phyloP scores from a whole-genome alignment of 768 basidiomycete genomes.

The Rhizopogon sp. region DNA sequence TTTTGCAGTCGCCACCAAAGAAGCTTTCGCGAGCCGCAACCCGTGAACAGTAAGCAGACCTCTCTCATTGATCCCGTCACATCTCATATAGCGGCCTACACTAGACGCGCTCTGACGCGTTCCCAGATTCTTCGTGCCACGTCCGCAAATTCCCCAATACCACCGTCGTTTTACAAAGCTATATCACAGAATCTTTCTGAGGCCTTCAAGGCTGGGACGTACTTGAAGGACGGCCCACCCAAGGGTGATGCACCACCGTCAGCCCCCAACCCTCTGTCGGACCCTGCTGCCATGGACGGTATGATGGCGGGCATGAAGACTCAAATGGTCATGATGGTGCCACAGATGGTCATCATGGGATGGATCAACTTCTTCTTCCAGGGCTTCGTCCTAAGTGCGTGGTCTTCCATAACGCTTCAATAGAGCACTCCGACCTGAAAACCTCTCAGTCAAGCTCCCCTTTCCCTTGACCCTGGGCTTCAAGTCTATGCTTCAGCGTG shows the following conservation, averaged over 20 bases:
- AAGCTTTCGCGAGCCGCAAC: slow-evolving; percentile 71
- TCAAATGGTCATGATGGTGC: slow-evolving; percentile 99
- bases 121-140: slow-evolving; percentile 83
- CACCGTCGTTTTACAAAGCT: slow-evolving; percentile 63
- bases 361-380: slow-evolving; percentile 99
- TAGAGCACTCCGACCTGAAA: slow-evolving; percentile 3
- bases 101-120: slow-evolving; percentile 71
- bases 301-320: slow-evolving; percentile 99
- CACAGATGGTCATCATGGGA: slow-evolving; percentile 98
- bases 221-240: slow-evolving; percentile 82
- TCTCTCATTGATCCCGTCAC: neutral
- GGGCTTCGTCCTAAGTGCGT: slow-evolving; percentile 95
- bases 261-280: slow-evolving; percentile 80
- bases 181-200: slow-evolving; percentile 72
- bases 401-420: neutral
- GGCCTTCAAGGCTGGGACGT: slow-evolving; percentile 70
- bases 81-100: neutral
- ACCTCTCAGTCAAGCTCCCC: slow-evolving; percentile 80
- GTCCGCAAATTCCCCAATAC: slow-evolving; percentile 76
- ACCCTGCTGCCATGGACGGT: slow-evolving; percentile 91
- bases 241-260: slow-evolving; percentile 52
- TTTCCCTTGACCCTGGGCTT: slow-evolving; percentile 96
- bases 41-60: slow-evolving; percentile 80
- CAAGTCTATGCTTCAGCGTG: slow-evolving; percentile 96
- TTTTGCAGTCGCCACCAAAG: slow-evolving; percentile 83